A percentile compares a stretch with the other conserved stretches of the same genome.
These are phyloP conservation scores for Aureobasidium namibiae DNA, from an alignment of 2,329 filamentous ascomycete species.

Conservation along the genomic window DNA sequence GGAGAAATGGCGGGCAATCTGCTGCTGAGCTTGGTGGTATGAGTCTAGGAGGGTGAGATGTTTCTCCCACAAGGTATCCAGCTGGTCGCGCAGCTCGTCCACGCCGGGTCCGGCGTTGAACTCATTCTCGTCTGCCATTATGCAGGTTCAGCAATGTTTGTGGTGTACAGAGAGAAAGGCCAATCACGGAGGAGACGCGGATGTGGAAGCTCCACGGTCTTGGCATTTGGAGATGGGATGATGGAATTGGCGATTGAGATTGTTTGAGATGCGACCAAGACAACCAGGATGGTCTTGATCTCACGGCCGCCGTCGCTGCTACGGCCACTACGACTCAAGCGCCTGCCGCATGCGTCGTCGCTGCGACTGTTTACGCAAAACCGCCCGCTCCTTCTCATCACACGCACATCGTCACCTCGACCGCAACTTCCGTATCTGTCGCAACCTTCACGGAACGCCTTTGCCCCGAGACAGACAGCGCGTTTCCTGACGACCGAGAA, in stretches of 20 bases:
- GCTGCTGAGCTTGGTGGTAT: conserved; percentile 52
- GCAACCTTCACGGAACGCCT: conserved; percentile 37
- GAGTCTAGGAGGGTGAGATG: conserved; percentile 60
- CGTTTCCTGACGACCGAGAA: conserved; percentile 75
- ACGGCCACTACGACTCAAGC: conserved; percentile 19
- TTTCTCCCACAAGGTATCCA: conserved; percentile 56
- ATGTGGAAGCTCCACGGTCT: not conserved
- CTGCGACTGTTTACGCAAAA: conserved; percentile 51
- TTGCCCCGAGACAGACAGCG: conserved; percentile 39
- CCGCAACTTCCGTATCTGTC: conserved; percentile 61
- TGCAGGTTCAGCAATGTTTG: not conserved
- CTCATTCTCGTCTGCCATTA: not conserved
- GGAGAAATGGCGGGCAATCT: conserved; percentile 48
- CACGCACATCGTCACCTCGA: conserved; percentile 39
- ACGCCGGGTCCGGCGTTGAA: not conserved
- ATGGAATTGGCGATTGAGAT: not conserved
- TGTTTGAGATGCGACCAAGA: not conserved
- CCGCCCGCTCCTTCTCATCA: conserved; percentile 44
- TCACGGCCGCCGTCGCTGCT: conserved; percentile 16
- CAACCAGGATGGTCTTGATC: not conserved
- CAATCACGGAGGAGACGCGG: not conserved
- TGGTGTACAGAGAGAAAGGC: not conserved
- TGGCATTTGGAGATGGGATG: conserved; percentile 1
- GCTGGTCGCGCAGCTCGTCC: conserved; percentile 29
- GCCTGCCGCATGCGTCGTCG: not conserved